These are phyloP conservation scores for Microdochium trichocladiopsis DNA, from an alignment of 2,329 filamentous ascomycete species.

Conservation along the genomic window DNA sequence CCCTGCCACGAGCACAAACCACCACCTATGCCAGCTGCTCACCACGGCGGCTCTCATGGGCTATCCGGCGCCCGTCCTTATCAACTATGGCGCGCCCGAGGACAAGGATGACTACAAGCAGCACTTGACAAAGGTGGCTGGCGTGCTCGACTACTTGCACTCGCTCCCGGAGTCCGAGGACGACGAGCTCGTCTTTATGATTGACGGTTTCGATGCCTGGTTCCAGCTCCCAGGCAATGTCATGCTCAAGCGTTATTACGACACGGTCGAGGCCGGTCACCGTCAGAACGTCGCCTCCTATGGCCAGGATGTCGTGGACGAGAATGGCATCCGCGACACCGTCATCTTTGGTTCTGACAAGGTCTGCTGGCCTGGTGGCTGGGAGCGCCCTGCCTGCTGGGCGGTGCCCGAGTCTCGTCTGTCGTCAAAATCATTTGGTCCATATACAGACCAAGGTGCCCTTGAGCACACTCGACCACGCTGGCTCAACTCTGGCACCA, in stretches of 20 bases:
- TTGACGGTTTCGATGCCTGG: conserved; percentile 58
- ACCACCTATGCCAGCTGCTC: conserved; percentile 4
- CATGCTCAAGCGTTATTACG: conserved; percentile 55
- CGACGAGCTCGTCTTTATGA: conserved; percentile 55
- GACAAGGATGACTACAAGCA: conserved; percentile 2
- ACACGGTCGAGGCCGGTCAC: conserved; percentile 45
- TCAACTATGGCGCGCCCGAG: conserved; percentile 3
- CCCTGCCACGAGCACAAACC: conserved; percentile 3
- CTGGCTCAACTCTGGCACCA: conserved; percentile 38
- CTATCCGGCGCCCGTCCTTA: conserved; percentile 2
- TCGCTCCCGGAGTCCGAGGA: conserved; percentile 31
- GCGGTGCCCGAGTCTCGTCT: conserved; percentile 27
- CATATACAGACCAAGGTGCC: conserved; percentile 18
- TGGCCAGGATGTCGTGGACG: conserved; percentile 26
- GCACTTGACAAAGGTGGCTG: conserved; percentile 3
- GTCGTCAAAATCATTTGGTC: conserved; percentile 24
- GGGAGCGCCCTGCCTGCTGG: conserved; percentile 29
- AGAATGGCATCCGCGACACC: conserved; percentile 25
- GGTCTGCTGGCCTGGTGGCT: conserved; percentile 31
- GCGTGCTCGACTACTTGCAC: conserved; percentile 5
- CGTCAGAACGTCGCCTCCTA: conserved; percentile 40
- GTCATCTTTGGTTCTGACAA: conserved; percentile 39
- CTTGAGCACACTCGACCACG: conserved; percentile 23
- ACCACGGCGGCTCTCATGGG: conserved; percentile 1
- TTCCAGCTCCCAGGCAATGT: conserved; percentile 60